Evolutionary conservation across 345 rosid species (phyloP).

Genomic region (Tarenaya hassleriana): DNA sequence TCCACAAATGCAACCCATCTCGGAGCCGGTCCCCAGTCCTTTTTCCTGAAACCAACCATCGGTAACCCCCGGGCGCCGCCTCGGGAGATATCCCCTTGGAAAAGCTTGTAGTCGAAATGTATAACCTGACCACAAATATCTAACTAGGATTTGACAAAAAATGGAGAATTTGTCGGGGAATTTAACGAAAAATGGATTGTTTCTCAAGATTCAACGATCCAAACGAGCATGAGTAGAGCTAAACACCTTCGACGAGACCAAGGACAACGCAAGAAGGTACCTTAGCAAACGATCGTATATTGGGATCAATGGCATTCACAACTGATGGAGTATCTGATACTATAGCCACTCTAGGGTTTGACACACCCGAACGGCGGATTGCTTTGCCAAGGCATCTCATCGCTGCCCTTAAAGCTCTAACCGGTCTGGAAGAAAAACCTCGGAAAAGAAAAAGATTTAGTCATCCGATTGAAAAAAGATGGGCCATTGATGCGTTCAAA

Average conservation of each 20-base stretch:
- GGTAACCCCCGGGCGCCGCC: constrained; percentile 32
- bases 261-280: constrained; percentile 31
- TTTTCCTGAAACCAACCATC: constrained; percentile 58
- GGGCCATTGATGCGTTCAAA: background rate
- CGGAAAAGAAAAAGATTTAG: constrained; percentile 2
- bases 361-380: constrained; percentile 29
- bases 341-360: constrained; percentile 65
- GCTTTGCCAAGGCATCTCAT: constrained; percentile 62
- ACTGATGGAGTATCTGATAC: constrained; percentile 88
- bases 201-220: no score
- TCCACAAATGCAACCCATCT: constrained; percentile 99
- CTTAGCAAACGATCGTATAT: constrained; percentile 72
- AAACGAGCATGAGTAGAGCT: background rate
- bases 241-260: background rate
- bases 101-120: constrained; percentile 68
- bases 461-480: background rate
- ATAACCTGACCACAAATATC: constrained; percentile 48
- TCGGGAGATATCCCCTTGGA: constrained; percentile 50
- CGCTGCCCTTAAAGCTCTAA: constrained; percentile 68
- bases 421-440: constrained; percentile 47
- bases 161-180: background rate
- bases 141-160: constrained; percentile 1
- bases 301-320: constrained; percentile 37
- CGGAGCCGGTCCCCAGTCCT: constrained; percentile 99
- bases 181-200: no score